Conservation (phyloP, 345 rosid genomes). For the Orychophragmus violaceus region DNA sequence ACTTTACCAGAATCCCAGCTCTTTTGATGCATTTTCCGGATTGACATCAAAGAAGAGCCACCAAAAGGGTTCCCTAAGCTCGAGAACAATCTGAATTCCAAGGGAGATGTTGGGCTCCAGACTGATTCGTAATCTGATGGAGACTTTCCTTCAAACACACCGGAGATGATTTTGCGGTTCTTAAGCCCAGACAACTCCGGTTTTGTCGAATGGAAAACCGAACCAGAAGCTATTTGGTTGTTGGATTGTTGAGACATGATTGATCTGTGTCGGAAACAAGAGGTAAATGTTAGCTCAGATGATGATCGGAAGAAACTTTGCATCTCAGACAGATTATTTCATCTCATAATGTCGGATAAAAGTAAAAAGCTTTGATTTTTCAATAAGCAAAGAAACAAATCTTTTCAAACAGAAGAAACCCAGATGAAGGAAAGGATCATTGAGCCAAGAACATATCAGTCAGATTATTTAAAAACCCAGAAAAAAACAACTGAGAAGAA, state of each 20-base stretch:
- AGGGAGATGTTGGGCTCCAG: constrained; percentile 88
- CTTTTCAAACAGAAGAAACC: background rate
- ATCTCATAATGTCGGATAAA: background rate
- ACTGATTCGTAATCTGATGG: constrained; percentile 59
- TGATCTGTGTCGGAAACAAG: constrained; percentile 20
- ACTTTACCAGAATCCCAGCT: constrained; percentile 75
- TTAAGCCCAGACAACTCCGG: constrained; percentile 25
- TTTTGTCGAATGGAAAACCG: constrained; percentile 1
- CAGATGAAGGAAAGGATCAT: constrained; percentile 19
- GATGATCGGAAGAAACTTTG: no score
- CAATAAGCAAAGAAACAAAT: background rate
- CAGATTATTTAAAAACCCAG: constrained; percentile 1
- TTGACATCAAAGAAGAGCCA: constrained; percentile 28
- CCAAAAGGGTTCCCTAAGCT: constrained; percentile 40
- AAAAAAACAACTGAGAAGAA: background rate
- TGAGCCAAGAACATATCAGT: background rate
- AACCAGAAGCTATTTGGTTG: constrained; percentile 40
- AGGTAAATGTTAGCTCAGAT: background rate
- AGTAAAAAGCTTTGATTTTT: background rate
- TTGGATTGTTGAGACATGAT: constrained; percentile 48
- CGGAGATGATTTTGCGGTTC: constrained; percentile 37
- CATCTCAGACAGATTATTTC: no score
- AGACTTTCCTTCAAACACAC: constrained; percentile 61
- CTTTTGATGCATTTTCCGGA: constrained; percentile 36
- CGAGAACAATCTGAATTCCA: constrained; percentile 63